Evolutionary conservation across 2,329 filamentous ascomycete genomes (phyloP), one percentile per base, ranked within the genome.

Genomic region (Xylaria sp.): DNA sequence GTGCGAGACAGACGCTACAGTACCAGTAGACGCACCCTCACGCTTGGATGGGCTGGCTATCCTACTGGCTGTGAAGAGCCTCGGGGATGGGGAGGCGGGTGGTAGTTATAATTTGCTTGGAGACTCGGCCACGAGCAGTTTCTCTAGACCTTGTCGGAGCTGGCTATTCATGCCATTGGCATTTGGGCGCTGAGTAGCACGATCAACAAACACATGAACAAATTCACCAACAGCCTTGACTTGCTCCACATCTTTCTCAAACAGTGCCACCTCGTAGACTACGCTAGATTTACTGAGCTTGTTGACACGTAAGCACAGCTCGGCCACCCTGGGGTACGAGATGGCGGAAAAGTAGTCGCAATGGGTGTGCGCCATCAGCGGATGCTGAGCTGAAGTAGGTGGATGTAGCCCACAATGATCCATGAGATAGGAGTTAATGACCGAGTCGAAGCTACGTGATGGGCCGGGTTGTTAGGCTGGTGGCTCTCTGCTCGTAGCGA

Each of bases 381-480:
- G 93, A 72, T 96, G 92, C 73, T 94, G 90, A 2, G 87, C 78
- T 2, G 91, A 92, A 4, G 86, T 87, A 8, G 88, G 86, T 4
- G 93, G 94, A 71, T 91, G 82, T 61, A 97, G 88, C 12, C 87
- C 87, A 79, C 93, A 97, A 75, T 92, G 85, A 60, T 90, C 85
- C 69, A 97, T 93, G 19, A 98, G 87, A 79, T 96, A 98, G 57
- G 91, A 87, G 80, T 98, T 98, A 78, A 97, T 89, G 67, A 97
- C 88, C 1, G 93, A 94, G 82, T 98, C 95, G 79, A 97, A 96
- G 65, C 89, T 90, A 66, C 55, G 54, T 5, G 54, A 56, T 4
- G 50, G 32, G 30, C 39, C 45, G 54, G 36, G 42, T 12, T 5
- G 39, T 45, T 19, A 47, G 62, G 64, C 24, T 66, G 58, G 36